A percentile compares a stretch with the other conserved stretches of the same genome.
Evolutionary conservation across 371 early-diverging fungal genomes (phyloP).

Genomic region (Actinomortierella wolfii): DNA sequence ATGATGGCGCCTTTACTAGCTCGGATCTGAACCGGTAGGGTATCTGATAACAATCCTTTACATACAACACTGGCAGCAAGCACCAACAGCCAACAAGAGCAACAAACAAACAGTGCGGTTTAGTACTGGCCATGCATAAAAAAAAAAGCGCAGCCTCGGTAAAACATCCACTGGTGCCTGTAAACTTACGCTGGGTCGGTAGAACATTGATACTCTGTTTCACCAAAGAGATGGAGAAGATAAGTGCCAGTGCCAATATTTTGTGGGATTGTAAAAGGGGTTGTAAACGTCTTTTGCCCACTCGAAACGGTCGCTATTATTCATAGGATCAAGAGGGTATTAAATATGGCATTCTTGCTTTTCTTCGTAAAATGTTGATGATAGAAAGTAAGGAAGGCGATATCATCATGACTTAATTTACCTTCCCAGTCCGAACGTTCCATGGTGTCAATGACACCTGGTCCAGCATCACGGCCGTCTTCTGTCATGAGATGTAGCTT

Average conservation of each 20-base stretch:
- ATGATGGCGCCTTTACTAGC: too few species aligned
- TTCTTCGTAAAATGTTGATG: background rate
- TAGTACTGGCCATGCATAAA: background rate
- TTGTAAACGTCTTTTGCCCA: background rate
- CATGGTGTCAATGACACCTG: conserved; percentile 14
- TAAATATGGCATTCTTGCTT: background rate
- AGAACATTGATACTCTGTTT: conserved; percentile 20
- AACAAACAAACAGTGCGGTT: background rate
- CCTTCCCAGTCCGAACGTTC: conserved; percentile 30
- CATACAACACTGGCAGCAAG: conserved; percentile 7
- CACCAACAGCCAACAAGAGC: background rate
- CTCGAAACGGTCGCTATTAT: background rate
- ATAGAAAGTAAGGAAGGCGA: too few species aligned
- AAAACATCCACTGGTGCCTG: background rate
- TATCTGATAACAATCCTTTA: conserved; percentile 26
- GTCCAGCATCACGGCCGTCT: conserved; percentile 29
- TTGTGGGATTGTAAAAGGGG: conserved; percentile 14
- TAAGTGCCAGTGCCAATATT: conserved; percentile 20
- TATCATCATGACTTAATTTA: background rate
- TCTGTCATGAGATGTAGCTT: conserved; percentile 33
- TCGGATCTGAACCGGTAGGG: conserved; percentile 19
- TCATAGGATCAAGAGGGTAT: background rate
- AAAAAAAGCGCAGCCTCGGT: background rate
- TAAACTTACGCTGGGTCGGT: conserved; percentile 19
- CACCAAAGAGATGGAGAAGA: conserved; percentile 26